These are phyloP conservation scores for Fragosphaeria purpurea DNA, from an alignment of 2,329 filamentous ascomycete genomes.

Conservation along the genomic window DNA sequence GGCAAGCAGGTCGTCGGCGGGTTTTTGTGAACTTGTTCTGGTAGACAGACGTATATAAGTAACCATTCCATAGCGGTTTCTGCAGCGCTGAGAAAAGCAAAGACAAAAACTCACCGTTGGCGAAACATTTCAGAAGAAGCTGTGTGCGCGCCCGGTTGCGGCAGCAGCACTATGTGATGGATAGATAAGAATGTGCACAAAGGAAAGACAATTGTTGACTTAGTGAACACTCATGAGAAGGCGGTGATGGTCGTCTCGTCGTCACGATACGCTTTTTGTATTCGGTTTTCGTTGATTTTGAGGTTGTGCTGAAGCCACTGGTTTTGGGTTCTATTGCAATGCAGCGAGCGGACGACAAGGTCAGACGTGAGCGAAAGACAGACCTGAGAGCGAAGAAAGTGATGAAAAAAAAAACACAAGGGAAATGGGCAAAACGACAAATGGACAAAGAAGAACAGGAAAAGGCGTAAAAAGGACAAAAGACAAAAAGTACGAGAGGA, in stretches of 20 bases:
- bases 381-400: constrained; percentile 1
- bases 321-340: too few relatives aligned
- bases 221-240: too few relatives aligned
- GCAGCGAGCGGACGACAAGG: background rate
- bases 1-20: constrained; percentile 72
- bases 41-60: background rate
- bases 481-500: background rate
- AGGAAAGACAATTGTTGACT: too few relatives aligned
- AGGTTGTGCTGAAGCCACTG: too few relatives aligned
- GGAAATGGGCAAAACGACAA: background rate
- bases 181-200: too few relatives aligned
- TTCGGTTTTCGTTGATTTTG: too few relatives aligned
- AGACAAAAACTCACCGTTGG: constrained; percentile 20
- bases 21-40: constrained; percentile 74
- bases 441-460: background rate
- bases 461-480: background rate
- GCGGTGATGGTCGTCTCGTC: too few relatives aligned
- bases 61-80: too few relatives aligned
- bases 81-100: too few relatives aligned
- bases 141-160: constrained; percentile 1
- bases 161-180: constrained; percentile 1
- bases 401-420: background rate
- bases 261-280: too few relatives aligned
- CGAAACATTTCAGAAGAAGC: constrained; percentile 20
- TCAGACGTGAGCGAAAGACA: constrained; percentile 14